Percentiles rank a stretch among this genome's conserved stretches.
phyloP scores from a whole-genome alignment of 2,329 filamentous ascomycete genomes.

The Alternaria brassicicola region DNA sequence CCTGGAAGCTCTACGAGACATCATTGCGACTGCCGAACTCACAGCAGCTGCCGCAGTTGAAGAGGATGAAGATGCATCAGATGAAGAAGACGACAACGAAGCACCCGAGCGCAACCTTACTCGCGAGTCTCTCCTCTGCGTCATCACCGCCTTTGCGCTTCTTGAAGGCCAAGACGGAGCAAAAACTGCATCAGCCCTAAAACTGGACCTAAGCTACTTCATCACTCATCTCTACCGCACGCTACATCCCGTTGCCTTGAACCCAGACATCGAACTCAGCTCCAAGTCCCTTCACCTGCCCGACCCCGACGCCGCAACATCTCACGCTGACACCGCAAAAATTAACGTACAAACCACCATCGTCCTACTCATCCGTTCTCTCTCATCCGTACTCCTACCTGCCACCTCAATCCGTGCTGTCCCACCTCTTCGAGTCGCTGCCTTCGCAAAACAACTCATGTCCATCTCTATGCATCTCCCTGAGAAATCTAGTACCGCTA shows the following conservation, averaged over 20 bases:
- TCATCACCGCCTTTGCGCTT: constrained; percentile 94
- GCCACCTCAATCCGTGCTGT: constrained; percentile 73
- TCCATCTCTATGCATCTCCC: constrained; percentile 82
- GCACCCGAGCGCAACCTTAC: constrained; percentile 68
- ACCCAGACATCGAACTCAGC: constrained; percentile 83
- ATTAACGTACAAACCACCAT: constrained; percentile 96
- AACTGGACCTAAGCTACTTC: constrained; percentile 94
- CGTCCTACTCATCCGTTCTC: constrained; percentile 84
- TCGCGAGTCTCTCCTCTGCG: constrained; percentile 89
- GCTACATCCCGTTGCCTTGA: constrained; percentile 76
- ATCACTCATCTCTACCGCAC: constrained; percentile 90
- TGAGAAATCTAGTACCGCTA: constrained; percentile 83
- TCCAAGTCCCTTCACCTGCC: constrained; percentile 75
- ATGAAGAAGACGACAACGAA: constrained; percentile 58
- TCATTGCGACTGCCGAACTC: constrained; percentile 75
- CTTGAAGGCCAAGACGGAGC: constrained; percentile 91
- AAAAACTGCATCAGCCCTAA: constrained; percentile 79
- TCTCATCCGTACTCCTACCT: constrained; percentile 81
- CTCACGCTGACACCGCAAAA: constrained; percentile 63
- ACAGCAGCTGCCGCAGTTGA: constrained; percentile 55
- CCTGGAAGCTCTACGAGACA: constrained; percentile 89
- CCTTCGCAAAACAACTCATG: constrained; percentile 91
- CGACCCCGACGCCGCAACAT: constrained; percentile 62
- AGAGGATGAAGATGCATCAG: constrained; percentile 54
- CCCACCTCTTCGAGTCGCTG: constrained; percentile 83